These are phyloP conservation scores for Penicillium polonicum DNA, from an alignment of 2,329 filamentous ascomycete genomes.

Conservation along the genomic window DNA sequence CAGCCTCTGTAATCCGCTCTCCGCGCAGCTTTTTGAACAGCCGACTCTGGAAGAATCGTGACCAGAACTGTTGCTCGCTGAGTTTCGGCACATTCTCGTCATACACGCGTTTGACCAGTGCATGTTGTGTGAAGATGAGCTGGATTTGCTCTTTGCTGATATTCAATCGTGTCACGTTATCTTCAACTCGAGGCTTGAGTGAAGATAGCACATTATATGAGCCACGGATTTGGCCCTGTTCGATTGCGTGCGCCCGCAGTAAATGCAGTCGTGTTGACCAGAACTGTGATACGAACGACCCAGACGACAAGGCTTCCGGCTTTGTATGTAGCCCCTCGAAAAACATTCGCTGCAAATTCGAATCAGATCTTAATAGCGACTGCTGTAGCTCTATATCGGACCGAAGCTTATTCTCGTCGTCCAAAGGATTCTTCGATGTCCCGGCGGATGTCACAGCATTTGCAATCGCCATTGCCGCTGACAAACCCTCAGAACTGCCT, in stretches of 20 bases:
- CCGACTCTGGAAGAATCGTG: slow-evolving; percentile 86
- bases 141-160: slow-evolving; percentile 90
- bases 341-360: slow-evolving; percentile 75
- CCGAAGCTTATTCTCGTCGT: slow-evolving; percentile 77
- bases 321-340: slow-evolving; percentile 80
- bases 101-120: slow-evolving; percentile 84
- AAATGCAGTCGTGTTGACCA: slow-evolving; percentile 88
- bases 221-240: slow-evolving; percentile 79
- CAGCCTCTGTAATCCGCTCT: slow-evolving; percentile 76
- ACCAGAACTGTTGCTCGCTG: slow-evolving; percentile 82
- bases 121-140: slow-evolving; percentile 89
- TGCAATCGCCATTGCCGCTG: slow-evolving; percentile 75
- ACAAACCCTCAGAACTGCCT: slow-evolving; percentile 48
- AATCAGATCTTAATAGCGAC: slow-evolving; percentile 79
- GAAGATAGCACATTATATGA: slow-evolving; percentile 92
- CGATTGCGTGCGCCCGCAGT: slow-evolving; percentile 85
- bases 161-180: slow-evolving; percentile 73
- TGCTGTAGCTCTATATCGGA: slow-evolving; percentile 79
- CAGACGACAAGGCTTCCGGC: slow-evolving; percentile 75
- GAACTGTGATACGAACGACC: slow-evolving; percentile 86
- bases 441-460: slow-evolving; percentile 59
- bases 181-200: slow-evolving; percentile 75
- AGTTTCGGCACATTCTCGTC: slow-evolving; percentile 87
- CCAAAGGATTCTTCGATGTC: slow-evolving; percentile 61
- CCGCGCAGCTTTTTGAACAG: slow-evolving; percentile 89